phyloP scores from a whole-genome alignment of 371 early-diverging fungal genomes.

The Apophysomyces variabilis region DNA sequence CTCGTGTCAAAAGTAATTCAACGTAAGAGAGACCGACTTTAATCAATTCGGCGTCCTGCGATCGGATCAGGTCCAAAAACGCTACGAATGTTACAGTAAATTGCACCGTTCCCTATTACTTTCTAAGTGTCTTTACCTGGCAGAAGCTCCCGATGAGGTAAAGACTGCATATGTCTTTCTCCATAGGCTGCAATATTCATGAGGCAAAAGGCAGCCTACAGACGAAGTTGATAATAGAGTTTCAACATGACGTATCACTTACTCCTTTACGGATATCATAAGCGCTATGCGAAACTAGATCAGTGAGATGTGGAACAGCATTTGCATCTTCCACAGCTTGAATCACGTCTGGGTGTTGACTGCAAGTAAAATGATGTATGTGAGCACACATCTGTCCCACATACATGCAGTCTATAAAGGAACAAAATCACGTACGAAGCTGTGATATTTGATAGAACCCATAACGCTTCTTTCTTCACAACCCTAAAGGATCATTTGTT shows the following conservation, averaged over 20 bases:
- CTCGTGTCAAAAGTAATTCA: constrained; percentile 43
- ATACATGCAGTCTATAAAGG: constrained; percentile 8
- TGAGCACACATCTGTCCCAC: constrained; percentile 8
- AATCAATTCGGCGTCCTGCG: constrained; percentile 53
- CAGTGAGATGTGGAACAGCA: constrained; percentile 56
- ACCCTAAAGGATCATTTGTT: constrained; percentile 39
- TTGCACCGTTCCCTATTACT: background rate
- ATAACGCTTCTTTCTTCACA: constrained; percentile 75
- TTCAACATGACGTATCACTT: constrained; percentile 7
- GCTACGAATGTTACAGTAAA: constrained; percentile 16
- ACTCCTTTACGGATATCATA: constrained; percentile 74
- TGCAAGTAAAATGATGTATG: constrained; percentile 6
- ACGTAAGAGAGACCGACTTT: constrained; percentile 53
- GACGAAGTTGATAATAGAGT: background rate
- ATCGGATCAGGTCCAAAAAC: constrained; percentile 55
- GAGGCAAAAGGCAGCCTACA: constrained; percentile 59
- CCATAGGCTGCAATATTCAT: constrained; percentile 59
- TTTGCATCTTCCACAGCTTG: constrained; percentile 57
- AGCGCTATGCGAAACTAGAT: constrained; percentile 48
- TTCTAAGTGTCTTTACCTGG: constrained; percentile 33
- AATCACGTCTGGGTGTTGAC: constrained; percentile 37
- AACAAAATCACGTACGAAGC: constrained; percentile 50
- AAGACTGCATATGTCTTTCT: constrained; percentile 41
- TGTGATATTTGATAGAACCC: constrained; percentile 77
- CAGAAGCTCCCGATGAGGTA: constrained; percentile 54